A percentile compares a stretch with the other conserved stretches of the same genome.
Conservation (phyloP, 225 moss, liverwort and hornwort genomes). For the Polytrichum commune region DNA sequence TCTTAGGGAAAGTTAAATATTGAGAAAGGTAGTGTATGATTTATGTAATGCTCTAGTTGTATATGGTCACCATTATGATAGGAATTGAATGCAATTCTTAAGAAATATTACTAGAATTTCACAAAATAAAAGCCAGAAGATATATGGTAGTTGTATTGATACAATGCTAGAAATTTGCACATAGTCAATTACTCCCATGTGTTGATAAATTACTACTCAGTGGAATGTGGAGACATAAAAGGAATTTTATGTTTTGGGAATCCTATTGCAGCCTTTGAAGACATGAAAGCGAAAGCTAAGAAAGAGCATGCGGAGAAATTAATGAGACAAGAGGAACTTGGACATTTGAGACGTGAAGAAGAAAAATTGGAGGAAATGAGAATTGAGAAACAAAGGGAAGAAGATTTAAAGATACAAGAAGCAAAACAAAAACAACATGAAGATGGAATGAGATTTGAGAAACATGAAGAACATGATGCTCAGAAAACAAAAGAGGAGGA, state of each 20-base stretch:
- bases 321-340: slow-evolving; percentile 1
- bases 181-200: too few species aligned
- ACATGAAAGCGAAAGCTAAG: slow-evolving; percentile 35
- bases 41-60: too few species aligned
- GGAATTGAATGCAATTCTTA: too few species aligned
- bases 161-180: too few species aligned
- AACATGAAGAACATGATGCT: not conserved
- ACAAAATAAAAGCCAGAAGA: too few species aligned
- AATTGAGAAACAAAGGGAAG: not conserved
- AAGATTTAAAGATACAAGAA: not conserved
- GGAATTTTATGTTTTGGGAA: not conserved
- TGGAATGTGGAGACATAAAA: not conserved
- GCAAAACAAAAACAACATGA: not conserved
- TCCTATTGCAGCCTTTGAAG: slow-evolving; percentile 37
- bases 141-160: too few species aligned
- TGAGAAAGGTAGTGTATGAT: too few species aligned
- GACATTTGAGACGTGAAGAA: not conserved
- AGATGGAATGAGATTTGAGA: not conserved
- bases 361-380: not conserved
- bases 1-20: too few species aligned
- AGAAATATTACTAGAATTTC: too few species aligned
- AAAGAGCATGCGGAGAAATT: slow-evolving; percentile 7
- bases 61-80: too few species aligned
- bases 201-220: too few species aligned
- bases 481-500: not conserved